Conservation (phyloP, 2,329 filamentous ascomycete species). For the Aspergillus proliferans region DNA sequence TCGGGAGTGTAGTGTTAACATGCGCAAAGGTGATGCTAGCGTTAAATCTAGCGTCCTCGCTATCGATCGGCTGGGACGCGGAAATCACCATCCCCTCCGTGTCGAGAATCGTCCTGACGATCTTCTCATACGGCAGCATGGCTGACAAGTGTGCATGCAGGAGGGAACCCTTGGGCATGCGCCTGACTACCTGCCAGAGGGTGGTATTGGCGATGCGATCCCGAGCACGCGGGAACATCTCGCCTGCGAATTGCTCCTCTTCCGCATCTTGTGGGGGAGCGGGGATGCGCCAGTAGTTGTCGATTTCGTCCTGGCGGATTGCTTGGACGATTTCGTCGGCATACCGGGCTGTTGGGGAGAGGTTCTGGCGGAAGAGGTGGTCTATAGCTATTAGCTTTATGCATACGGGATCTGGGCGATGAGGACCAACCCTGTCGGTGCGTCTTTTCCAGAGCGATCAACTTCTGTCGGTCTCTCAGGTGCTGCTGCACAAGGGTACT, state of each 20-base stretch:
- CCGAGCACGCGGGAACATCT: slow-evolving; percentile 86
- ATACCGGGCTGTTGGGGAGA: slow-evolving; percentile 64
- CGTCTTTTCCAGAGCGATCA: slow-evolving; percentile 73
- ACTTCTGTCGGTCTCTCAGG: slow-evolving; percentile 61
- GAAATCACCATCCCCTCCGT: slow-evolving; percentile 66
- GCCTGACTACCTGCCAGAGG: slow-evolving; percentile 73
- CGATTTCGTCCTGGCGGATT: slow-evolving; percentile 15
- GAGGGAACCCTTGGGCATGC: slow-evolving; percentile 71
- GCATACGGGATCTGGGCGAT: not conserved
- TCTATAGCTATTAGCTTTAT: slow-evolving; percentile 1
- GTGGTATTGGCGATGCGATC: slow-evolving; percentile 77
- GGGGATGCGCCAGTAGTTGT: slow-evolving; percentile 12
- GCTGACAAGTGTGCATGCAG: slow-evolving; percentile 77
- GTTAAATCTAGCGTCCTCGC: slow-evolving; percentile 45
- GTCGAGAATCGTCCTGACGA: slow-evolving; percentile 61
- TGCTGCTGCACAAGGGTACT: slow-evolving; percentile 54
- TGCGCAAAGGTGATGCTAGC: slow-evolving; percentile 58
- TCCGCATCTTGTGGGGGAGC: slow-evolving; percentile 6
- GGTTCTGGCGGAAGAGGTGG: slow-evolving; percentile 31
- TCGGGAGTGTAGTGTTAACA: slow-evolving; percentile 39
- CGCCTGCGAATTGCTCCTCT: slow-evolving; percentile 54
- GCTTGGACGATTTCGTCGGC: slow-evolving; percentile 57
- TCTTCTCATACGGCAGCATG: slow-evolving; percentile 76
- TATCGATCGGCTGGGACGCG: slow-evolving; percentile 51
- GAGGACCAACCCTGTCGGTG: slow-evolving; percentile 62